Evolutionary conservation across 176 grass and related monocot genomes (phyloP).

Genomic region (Typha latifolia): DNA sequence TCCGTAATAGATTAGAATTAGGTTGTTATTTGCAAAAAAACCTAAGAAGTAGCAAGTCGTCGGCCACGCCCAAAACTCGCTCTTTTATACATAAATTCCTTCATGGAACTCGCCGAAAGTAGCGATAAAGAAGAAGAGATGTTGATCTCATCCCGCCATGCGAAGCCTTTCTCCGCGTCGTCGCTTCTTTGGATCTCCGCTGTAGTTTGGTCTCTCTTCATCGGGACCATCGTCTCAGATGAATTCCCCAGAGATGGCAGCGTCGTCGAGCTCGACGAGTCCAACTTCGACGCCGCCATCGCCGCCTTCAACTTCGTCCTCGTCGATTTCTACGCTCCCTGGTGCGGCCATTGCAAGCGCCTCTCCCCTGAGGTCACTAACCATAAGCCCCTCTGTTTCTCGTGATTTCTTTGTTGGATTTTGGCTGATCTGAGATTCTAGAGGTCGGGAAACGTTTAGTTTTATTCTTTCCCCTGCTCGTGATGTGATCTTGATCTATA

Average conservation of each 20-base stretch:
- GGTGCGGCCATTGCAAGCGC: conserved; percentile 96
- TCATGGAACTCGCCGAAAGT: background rate
- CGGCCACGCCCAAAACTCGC: no score
- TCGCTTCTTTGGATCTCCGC: conserved; percentile 20
- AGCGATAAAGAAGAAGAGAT: background rate
- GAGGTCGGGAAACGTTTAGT: no score
- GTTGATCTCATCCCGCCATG: conserved; percentile 8
- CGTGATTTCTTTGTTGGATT: background rate
- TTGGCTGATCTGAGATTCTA: background rate
- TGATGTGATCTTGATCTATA: background rate
- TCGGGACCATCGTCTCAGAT: conserved; percentile 1
- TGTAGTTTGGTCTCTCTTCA: conserved; percentile 7
- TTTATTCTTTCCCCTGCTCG: no score
- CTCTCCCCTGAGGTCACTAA: conserved; percentile 68
- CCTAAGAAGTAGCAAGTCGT: no score
- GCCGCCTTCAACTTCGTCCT: conserved; percentile 50
- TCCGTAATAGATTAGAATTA: no score
- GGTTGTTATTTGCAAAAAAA: no score
- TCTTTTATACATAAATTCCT: no score
- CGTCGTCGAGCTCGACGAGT: conserved; percentile 76
- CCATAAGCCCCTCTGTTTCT: background rate
- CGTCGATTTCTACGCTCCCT: conserved; percentile 90
- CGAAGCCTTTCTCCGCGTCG: background rate
- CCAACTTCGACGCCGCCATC: conserved; percentile 60
- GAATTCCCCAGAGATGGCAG: conserved; percentile 56